Evolutionary conservation across 208 protist genomes (phyloP), one percentile per base, ranked within the genome.

Genomic region (Trypanosoma vivax): DNA sequence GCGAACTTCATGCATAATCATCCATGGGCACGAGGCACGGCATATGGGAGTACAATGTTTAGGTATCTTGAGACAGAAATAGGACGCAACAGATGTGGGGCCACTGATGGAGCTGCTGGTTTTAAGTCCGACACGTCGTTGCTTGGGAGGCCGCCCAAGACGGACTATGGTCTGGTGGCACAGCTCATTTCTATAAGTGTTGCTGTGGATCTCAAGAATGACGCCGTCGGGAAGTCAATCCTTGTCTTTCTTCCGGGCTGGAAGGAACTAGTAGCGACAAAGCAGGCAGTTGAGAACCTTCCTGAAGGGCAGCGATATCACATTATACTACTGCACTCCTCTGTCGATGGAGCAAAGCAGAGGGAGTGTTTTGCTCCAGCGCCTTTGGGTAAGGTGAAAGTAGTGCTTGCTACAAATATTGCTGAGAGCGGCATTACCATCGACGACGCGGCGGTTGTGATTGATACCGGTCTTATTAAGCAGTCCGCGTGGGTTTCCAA

Each of bases 221-320:
- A 73, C 3, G 42, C 56, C 1, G 37, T 33, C 5, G 77, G 74
- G n/a, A 89, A 89, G 56, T 98, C 98, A 49, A 95, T 99, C 48
- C 87, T 99, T 6, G 67, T 99, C 1, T 99, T 99, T 65, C 76
- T 99, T 1, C 99, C 98, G 1, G 98, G 98, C 30, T 97, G 97
- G 84, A 90, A 96, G 62, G 98, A 99, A 49, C 96, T 99, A 39
- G 7, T 73, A 71, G 38, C 77, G 54, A 64, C 78, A 39, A 65
- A 70, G 47, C 28, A 78, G 60, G 65, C 93, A 58, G 69, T 89
- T 55, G 76, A 80, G 42, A 47, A 60, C 72, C 16, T 92, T 82
- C 30, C 41, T 29, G 18, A 23, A 43, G 23, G 23, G 13, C 9
- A 61, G 28, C 60, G 45, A 30, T 79, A 76, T 43, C 69, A 87